Evolutionary conservation across 192 early-diverging fungal species (phyloP), one percentile per base, ranked within the genome.

Genomic region (Coemansia sp.): DNA sequence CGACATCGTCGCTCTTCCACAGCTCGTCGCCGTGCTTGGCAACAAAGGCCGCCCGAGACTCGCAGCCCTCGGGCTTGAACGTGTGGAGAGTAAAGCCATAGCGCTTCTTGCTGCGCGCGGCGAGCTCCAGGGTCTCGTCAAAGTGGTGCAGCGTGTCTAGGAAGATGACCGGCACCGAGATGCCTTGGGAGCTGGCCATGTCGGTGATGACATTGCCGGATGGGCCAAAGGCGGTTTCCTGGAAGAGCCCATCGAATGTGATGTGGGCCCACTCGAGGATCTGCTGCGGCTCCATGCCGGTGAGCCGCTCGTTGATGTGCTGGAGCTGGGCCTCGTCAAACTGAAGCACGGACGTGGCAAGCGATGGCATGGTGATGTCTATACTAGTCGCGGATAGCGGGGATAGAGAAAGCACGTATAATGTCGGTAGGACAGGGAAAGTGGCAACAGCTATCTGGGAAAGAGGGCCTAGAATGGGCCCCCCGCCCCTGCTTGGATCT

Each of bases 91-190:
- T 60, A 18, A 81, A 80, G 35, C 73, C 56, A 79, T 92, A 94
- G 34, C 76, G 79, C 13, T 78, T 54, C 38, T 85, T 63, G 47
- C 77, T 85, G 30, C 76, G 78, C 7, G 80, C 38, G 17, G 88
- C 84, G 31, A 97, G 69, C 10, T 87, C 84, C 17, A 94, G 56
- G 19, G 94, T 97, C 55, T 97, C 94, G 39, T 80, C 63, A 74
- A 97, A 97, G 70, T 97, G 90, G 63, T 97, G 88, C 34, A 97
- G 73, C 3, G 94, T 97, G 68, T 97, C 94, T 45, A 97, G 67
- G 47, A 97, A 97, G 55, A 97, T 88, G 18, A 94, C 76, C 9
- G 78, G 64, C 5, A 75, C 63, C 10, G 84, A 76, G 23, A 76
- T 52, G 40, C 72, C 78, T 37, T 88, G 78, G 43, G 87, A 82